Base-by-base conservation (phyloP, 305 asterid species). In the Fraxinus angustifolia region DNA sequence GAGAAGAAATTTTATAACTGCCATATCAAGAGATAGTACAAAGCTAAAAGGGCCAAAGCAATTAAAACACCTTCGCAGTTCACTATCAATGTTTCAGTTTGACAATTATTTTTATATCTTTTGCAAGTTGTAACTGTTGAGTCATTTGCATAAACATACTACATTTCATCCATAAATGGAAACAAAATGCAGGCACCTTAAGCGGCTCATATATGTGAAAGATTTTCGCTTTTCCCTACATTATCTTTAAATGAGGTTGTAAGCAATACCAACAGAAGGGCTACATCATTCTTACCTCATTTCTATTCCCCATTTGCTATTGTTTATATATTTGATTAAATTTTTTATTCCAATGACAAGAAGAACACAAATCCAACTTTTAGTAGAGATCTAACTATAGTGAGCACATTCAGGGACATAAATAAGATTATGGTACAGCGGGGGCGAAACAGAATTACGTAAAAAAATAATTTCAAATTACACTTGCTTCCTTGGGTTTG, bases 41-140 rank as follows among this genome's bases (percentile, higher is more conserved):
- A 48, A 38, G 21, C 28, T 34, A 48, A 50, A 23, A 80, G 56
- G 53, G 78, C 34, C 48, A 79, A 76, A 80, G 70, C 79, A 82
- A 28, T 42, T 78, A 68, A 67, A 58, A 75, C 12, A 36, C 38
- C 68, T 50, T 76, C 6, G 21, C 79, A 48, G 36, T 21, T 45
- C 38, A 23, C 60, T 42, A 73, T 73, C 78, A 67, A 21, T 60
- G 56, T 56, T 68, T 42, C 72, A 62, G n/a, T 76, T 36, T 40
- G 62, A 56, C 70, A 40, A 65, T 40, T 79, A 56, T 23, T 72
- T 58, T 33, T 78, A 26, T 67, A 67, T 67, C 35, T 67, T 28
- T 67, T 10, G 26, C 0, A 10, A 26, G 35, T 30, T 68, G 19
- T 68, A 68, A 30, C 19, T 5, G 8, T 68, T 68, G n/a, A 4